Evolutionary conservation across 768 basidiomycete genomes (phyloP), one percentile per base, ranked within the genome.

Genomic region (Calvatia gigantea): DNA sequence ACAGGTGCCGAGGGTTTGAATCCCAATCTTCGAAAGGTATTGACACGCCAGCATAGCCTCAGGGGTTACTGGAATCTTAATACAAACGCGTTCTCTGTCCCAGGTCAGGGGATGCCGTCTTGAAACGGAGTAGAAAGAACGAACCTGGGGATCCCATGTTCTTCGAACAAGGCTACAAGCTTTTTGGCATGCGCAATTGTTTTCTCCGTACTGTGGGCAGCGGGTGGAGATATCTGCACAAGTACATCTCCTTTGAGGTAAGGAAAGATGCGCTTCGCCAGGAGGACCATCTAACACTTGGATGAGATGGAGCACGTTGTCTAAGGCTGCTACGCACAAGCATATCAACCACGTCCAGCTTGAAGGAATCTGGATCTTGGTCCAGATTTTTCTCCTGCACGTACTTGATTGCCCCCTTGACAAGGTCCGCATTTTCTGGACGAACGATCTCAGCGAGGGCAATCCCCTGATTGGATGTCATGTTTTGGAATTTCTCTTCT

Each of bases 21-120:
- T 82, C 6, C 78, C 78, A 25, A 69, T 62, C 17, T 69, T 70
- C 33, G 74, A 67, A 25, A 83, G 74, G 23, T 72, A 60, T 23
- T 69, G 69, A 60, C 81, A 82, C 1, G 83, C 82, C 14, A 78
- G 56, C 41, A 83, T 67, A 5, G 76, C 75, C 58, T 81, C 76
- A 2, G 78, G 77, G 0, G 81, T 83, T 12, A 77, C 69, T 15
- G 82, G 83, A 38, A 85, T 80, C 64, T 84, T 85, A 66, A 85
- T 79, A 62, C 81, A 82, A 21, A 81, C 78, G 9, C 80, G 72
- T 23, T 73, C 69, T 60, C 77, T 76, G 15, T 37, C 12, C 25
- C n/a, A 39, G 25, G 19, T 29, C 14, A 14, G 27, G 19, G 52
- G 55, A 37, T 17, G 50, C 7, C 3, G 15, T 27, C 21, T 19